These are phyloP conservation scores for Linnemannia exigua DNA, from an alignment of 192 early-diverging fungal species.

Conservation along the genomic window DNA sequence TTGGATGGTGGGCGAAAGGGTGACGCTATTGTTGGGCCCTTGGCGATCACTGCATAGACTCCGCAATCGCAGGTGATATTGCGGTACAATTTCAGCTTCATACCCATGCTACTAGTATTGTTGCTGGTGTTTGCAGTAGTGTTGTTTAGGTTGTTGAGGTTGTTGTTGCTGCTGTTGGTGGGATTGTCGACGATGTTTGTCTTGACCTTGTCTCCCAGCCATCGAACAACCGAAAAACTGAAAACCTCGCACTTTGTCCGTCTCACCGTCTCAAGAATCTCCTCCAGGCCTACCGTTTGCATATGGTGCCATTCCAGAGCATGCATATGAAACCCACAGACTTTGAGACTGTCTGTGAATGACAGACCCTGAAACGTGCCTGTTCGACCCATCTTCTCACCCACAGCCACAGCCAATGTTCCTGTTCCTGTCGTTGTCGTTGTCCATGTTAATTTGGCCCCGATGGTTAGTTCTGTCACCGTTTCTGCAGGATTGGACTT, in stretches of 20 bases:
- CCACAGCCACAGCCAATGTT: not conserved
- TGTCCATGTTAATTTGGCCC: not conserved
- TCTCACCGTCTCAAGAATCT: not conserved
- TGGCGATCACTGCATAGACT: not conserved
- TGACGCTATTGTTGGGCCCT: not conserved
- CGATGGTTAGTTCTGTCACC: not conserved
- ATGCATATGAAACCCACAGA: conserved; percentile 56
- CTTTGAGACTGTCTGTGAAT: not conserved
- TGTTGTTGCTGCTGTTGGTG: not conserved
- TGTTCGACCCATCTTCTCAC: not conserved
- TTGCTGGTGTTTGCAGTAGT: not conserved
- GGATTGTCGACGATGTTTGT: not conserved
- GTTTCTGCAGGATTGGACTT: not conserved
- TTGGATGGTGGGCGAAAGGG: not conserved
- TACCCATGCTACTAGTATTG: not conserved
- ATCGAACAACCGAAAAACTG: conserved; percentile 34
- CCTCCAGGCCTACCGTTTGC: not conserved
- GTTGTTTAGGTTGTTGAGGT: not conserved
- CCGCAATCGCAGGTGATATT: not conserved
- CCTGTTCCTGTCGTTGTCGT: not conserved
- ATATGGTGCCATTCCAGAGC: conserved; percentile 43
- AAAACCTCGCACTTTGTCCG: conserved; percentile 29
- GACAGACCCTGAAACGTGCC: not conserved
- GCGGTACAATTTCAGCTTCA: not conserved
- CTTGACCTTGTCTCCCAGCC: conserved; percentile 9